Evolutionary conservation across 2,329 filamentous ascomycete genomes (phyloP), one percentile per base, ranked within the genome.

Genomic region (Westerdykella sp.): DNA sequence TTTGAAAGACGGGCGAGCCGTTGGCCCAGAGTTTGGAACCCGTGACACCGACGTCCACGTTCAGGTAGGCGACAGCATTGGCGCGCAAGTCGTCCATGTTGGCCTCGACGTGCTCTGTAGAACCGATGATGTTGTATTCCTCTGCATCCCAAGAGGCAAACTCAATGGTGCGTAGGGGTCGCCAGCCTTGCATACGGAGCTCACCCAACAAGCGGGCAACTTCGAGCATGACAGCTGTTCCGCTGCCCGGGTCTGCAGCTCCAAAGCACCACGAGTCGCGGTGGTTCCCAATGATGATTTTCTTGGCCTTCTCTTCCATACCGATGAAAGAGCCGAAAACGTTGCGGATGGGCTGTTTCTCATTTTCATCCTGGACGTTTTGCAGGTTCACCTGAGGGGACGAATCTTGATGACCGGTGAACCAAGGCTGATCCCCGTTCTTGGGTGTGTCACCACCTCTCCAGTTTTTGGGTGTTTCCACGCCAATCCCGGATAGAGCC

Each of bases 121-220:
- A 95, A 7, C 93, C 93, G 45, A 95, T 86, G 37, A 93, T 72
- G 66, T 96, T 96, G 71, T 95, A 97, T 66, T 91, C 88, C 54
- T 84, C 84, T 4, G 80, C 93, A 65, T 98, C 93, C 93, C 93
- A 98, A 28, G 87, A 95, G 60, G 90, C 89, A 66, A 98, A 97
- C 64, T 95, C 86, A 51, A 98, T 95, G 3, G 88, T 94, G n/a
- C 93, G 84, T 13, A 95, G 74, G 1, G 93, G 93, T 21, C 86
- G 79, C 93, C 93, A 98, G 41, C 90, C 91, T 44, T 81, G 79
- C 13, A 75, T 68, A 16, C 83, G 74, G 13, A 97, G 77, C 50
- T 87, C 81, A 34, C 89, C 88, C 56, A 98, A 87, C 39, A 95
- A 81, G 36, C 85, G 82, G 16, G 86, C 83, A 45, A 97, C 76